Evolutionary conservation across 1,284 basidiomycete genomes (phyloP).

Genomic region (Cryptococcus wingfieldii): DNA sequence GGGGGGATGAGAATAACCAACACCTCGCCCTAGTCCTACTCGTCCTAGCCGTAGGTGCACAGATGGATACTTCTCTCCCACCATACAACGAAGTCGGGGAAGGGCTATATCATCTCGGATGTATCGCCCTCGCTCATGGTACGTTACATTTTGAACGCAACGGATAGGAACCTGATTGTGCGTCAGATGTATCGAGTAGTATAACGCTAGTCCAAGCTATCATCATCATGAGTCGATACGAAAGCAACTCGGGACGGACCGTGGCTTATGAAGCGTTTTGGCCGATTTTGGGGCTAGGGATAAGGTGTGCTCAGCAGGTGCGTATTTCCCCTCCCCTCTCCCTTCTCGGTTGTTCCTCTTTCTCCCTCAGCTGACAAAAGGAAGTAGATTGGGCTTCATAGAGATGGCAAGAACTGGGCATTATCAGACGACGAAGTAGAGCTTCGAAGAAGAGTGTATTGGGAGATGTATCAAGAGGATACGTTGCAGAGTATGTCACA

Average conservation of each 20-base stretch:
- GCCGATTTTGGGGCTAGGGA: constrained; percentile 12
- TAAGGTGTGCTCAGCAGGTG: constrained; percentile 9
- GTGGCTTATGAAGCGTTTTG: constrained; percentile 5
- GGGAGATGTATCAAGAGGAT: constrained; percentile 20
- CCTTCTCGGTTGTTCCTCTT: too few species aligned
- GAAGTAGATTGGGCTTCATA: constrained; percentile 11
- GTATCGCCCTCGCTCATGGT: constrained; percentile 10
- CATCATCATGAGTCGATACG: constrained; percentile 11
- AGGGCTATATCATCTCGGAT: constrained; percentile 5
- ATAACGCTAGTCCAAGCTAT: constrained; percentile 14
- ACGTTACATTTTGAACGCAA: neutral
- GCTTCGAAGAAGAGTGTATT: constrained; percentile 15
- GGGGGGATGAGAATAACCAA: neutral
- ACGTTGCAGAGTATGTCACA: constrained; percentile 12
- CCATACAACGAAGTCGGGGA: constrained; percentile 8
- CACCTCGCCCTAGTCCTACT: constrained; percentile 12
- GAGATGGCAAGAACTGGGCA: constrained; percentile 18
- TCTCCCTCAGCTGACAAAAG: neutral
- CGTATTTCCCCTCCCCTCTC: neutral
- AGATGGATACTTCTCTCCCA: constrained; percentile 8
- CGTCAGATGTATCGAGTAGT: constrained; percentile 1
- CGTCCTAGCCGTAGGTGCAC: constrained; percentile 13
- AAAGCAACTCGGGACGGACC: neutral
- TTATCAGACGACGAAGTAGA: constrained; percentile 15
- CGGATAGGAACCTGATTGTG: neutral